phyloP scores from a whole-genome alignment of 2,329 filamentous ascomycete genomes.

The Dactylellina parvicollis region DNA sequence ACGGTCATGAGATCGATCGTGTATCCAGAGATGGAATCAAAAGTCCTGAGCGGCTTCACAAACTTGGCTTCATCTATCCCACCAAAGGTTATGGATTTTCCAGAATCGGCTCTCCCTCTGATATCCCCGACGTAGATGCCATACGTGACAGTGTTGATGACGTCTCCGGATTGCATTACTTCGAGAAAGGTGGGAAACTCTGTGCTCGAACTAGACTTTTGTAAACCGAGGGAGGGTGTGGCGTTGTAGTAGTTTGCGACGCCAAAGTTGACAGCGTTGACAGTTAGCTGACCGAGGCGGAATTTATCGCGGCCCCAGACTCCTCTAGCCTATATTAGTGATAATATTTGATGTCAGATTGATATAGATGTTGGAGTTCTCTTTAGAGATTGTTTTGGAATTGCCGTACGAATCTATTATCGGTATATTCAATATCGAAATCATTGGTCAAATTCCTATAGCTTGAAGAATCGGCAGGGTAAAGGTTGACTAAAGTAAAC shows the following conservation, averaged over 20 bases:
- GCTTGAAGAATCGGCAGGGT: slow-evolving; percentile 13
- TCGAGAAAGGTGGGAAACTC: slow-evolving; percentile 29
- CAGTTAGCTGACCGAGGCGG: slow-evolving; percentile 30
- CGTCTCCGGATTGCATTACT: slow-evolving; percentile 8
- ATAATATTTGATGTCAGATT: not conserved
- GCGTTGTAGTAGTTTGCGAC: slow-evolving; percentile 23
- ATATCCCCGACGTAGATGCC: slow-evolving; percentile 30
- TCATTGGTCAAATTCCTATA: slow-evolving; percentile 16
- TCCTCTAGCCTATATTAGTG: slow-evolving; percentile 6
- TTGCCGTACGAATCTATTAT: slow-evolving; percentile 29
- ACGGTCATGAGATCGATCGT: slow-evolving; percentile 2
- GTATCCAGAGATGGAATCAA: slow-evolving; percentile 2
- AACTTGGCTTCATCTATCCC: slow-evolving; percentile 38
- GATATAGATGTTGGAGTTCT: not conserved
- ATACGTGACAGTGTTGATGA: slow-evolving; percentile 33
- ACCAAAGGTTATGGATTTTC: slow-evolving; percentile 36
- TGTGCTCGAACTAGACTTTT: not conserved
- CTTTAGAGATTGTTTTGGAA: not conserved
- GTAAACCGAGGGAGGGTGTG: slow-evolving; percentile 13
- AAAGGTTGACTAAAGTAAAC: slow-evolving; percentile 3
- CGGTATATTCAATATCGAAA: slow-evolving; percentile 12
- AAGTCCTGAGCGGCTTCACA: slow-evolving; percentile 9
- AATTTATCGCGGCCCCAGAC: slow-evolving; percentile 27
- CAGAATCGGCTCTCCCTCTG: slow-evolving; percentile 13
- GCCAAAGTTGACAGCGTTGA: slow-evolving; percentile 30